Percentiles rank a stretch among this genome's conserved stretches.
These are phyloP conservation scores for Loxodes magnus DNA, from an alignment of 73 alveolate species.

Conservation along the genomic window DNA sequence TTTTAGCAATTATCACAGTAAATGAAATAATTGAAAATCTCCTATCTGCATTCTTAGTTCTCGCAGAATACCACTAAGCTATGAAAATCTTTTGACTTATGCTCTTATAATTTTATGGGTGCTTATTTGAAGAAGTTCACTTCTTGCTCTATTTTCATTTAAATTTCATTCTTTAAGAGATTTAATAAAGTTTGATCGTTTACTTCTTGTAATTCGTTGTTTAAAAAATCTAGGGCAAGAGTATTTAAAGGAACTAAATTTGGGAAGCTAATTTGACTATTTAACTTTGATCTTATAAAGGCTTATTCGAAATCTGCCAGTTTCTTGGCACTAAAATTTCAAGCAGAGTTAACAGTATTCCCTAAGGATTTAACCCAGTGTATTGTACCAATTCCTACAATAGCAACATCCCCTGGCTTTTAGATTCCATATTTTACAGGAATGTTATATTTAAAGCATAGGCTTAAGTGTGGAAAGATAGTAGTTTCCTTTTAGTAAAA, in stretches of 20 bases:
- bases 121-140: too few relatives aligned
- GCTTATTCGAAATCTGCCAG: slow-evolving; percentile 19
- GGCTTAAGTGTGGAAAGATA: slow-evolving; percentile 40
- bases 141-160: too few relatives aligned
- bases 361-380: slow-evolving; percentile 64
- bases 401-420: slow-evolving; percentile 39
- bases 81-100: too few relatives aligned
- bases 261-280: slow-evolving; percentile 23
- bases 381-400: slow-evolving; percentile 49
- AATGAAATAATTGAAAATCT: too few relatives aligned
- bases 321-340: slow-evolving; percentile 45
- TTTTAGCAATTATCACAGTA: too few relatives aligned
- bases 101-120: too few relatives aligned
- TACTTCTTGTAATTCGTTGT: too few relatives aligned
- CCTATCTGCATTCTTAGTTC: too few relatives aligned
- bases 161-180: too few relatives aligned
- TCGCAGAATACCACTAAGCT: too few relatives aligned
- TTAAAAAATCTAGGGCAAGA: slow-evolving; percentile 32
- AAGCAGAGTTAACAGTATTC: slow-evolving; percentile 47
- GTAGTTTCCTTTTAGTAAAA: slow-evolving; percentile 42
- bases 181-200: neutral
- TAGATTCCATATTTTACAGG: slow-evolving; percentile 25
- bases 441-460: slow-evolving; percentile 24
- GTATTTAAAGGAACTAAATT: slow-evolving; percentile 32
- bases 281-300: slow-evolving; percentile 31